Evolutionary conservation across 2,329 filamentous ascomycete genomes (phyloP).

Genomic region (Ophiocordyceps camponoti-saundersi): DNA sequence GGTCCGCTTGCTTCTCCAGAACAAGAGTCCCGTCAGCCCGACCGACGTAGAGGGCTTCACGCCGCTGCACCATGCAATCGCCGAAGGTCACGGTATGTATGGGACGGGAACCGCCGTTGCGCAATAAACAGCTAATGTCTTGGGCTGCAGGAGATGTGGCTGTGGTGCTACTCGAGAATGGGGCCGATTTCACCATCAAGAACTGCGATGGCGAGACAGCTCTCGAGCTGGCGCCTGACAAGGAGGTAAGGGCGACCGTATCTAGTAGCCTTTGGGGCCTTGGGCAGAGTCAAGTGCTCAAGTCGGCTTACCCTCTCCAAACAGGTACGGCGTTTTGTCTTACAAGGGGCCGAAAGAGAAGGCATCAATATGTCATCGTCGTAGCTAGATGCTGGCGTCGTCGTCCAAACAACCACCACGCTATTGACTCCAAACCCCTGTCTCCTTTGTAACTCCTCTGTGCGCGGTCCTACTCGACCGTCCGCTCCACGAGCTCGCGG

Average conservation of each 20-base stretch:
- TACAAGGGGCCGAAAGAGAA: slow-evolving; percentile 65
- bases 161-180: slow-evolving; percentile 63
- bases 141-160: slow-evolving; percentile 61
- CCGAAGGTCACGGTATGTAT: slow-evolving; percentile 49
- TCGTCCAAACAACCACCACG: not conserved
- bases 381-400: not conserved
- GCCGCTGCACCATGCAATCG: slow-evolving; percentile 73
- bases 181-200: slow-evolving; percentile 66
- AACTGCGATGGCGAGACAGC: slow-evolving; percentile 55
- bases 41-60: slow-evolving; percentile 73
- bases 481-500: slow-evolving; percentile 75
- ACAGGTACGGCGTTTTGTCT: slow-evolving; percentile 59
- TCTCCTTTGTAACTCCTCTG: not conserved
- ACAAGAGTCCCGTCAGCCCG: slow-evolving; percentile 66
- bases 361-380: slow-evolving; percentile 44
- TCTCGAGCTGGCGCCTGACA: slow-evolving; percentile 72
- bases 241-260: slow-evolving; percentile 41
- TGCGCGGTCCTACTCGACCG: slow-evolving; percentile 37
- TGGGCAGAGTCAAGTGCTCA: not conserved
- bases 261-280: not conserved
- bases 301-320: not conserved
- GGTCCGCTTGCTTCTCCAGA: slow-evolving; percentile 59
- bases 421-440: not conserved
- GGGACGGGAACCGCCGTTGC: not conserved
- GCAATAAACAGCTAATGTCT: not conserved